Evolutionary conservation across 2,329 filamentous ascomycete genomes (phyloP).

Genomic region (Rosellinia necatrix): DNA sequence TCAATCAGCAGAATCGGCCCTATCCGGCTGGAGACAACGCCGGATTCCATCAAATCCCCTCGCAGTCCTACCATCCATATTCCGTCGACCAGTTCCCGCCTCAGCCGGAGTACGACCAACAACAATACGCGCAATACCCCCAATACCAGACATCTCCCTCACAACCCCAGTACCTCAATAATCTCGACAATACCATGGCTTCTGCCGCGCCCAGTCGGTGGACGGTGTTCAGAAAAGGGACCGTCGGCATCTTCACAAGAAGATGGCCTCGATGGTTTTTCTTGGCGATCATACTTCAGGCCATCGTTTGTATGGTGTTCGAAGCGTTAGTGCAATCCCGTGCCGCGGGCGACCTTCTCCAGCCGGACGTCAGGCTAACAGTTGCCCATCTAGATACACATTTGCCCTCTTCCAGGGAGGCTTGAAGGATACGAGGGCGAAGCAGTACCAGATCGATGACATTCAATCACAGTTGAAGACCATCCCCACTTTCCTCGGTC

Average conservation of each 20-base stretch:
- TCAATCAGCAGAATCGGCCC: slow-evolving; percentile 34
- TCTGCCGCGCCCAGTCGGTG: slow-evolving; percentile 41
- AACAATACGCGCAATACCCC: slow-evolving; percentile 37
- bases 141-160: slow-evolving; percentile 28
- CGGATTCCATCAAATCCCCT: slow-evolving; percentile 35
- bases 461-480: slow-evolving; percentile 64
- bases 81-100: slow-evolving; percentile 27
- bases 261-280: slow-evolving; percentile 91
- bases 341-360: background rate
- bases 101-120: slow-evolving; percentile 29
- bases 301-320: slow-evolving; percentile 77
- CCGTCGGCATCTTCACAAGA: slow-evolving; percentile 78
- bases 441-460: slow-evolving; percentile 47
- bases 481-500: slow-evolving; percentile 91
- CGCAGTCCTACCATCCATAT: slow-evolving; percentile 27
- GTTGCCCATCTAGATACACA: slow-evolving; percentile 67
- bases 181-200: slow-evolving; percentile 43
- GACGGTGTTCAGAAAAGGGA: slow-evolving; percentile 45
- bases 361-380: slow-evolving; percentile 14
- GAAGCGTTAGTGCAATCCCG: slow-evolving; percentile 72
- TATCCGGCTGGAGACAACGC: slow-evolving; percentile 34
- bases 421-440: slow-evolving; percentile 44
- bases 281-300: slow-evolving; percentile 73
- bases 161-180: slow-evolving; percentile 37
- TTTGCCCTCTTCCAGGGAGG: slow-evolving; percentile 83